Base-by-base conservation (phyloP, 257 asterid species). In the Solanum virginianum region DNA sequence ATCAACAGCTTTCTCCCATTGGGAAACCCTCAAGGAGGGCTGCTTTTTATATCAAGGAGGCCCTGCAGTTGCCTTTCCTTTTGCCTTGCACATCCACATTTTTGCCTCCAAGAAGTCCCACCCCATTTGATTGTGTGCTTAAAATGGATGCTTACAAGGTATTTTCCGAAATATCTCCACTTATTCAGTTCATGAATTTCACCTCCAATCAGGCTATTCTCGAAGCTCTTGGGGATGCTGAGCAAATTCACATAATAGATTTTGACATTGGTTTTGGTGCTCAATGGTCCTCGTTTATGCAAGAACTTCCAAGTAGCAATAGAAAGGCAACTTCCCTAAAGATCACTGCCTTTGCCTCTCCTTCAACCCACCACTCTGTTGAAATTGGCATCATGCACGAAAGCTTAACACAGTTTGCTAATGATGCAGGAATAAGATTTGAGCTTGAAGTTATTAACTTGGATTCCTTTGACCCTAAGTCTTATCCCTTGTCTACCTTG, bases 231-330 rank as follows among this genome's bases (percentile, higher is more conserved):
- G 92, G 84, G 60, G 84, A 87, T 39, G 80, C 86, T 0, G 87
- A 87, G 26, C 74, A 47, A 5, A 86, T 92, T 80, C 95, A 92
- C 56, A 81, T 92, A n/a, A 75, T 92, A 11, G 95, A 92, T 54
- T 92, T 92, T 53, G 95, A 92, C 74, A 88, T 92, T 8, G 95
- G 95, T 14, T 85, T 87, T 80, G 95, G 95, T 60, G 93, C 91
- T 56, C 93, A 91, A 26, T 92, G 95, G 93, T 88, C 95, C 82
- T 91, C 95, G n/a, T 92, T 92, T 81, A 90, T 92, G 90, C 92
- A 87, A 72, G 93, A 92, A 80, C 89, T 92, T 32, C 92, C 92
- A 0, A 84, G 80, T 54, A 80, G 84, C 72, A 89, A 81, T 68
- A 79, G 89, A 29, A 91, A 86, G 53, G 47, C 86, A 10, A 57